Percentiles rank a stretch among this genome's conserved stretches.
Conservation (phyloP, 139 green algal genomes). For the Chlamydomonas eustigma region DNA sequence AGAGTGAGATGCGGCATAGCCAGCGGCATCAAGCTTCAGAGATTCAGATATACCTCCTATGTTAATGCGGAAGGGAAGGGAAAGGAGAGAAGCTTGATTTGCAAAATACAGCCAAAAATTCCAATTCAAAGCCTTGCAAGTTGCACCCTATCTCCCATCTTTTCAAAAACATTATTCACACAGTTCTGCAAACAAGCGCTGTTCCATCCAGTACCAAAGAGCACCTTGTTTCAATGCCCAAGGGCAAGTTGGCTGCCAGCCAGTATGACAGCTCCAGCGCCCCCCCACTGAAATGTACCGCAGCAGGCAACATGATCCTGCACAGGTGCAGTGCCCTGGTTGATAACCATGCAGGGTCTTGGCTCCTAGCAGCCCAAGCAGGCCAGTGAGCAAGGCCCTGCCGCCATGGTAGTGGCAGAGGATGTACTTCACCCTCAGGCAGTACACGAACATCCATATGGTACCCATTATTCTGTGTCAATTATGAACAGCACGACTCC, state of each 20-base stretch:
- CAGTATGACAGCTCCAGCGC: constrained; percentile 6
- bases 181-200: neutral
- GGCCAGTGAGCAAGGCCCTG: neutral
- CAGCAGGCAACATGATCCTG: neutral
- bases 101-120: neutral
- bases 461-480: too few relatives aligned
- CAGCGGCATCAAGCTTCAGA: neutral
- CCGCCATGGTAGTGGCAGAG: neutral
- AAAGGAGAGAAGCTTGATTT: neutral
- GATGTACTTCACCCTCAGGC: neutral
- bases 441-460: constrained; percentile 3
- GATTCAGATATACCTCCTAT: neutral
- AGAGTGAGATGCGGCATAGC: neutral
- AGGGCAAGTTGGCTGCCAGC: constrained; percentile 11
- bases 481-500: too few relatives aligned
- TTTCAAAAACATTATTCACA: neutral
- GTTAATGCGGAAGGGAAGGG: neutral
- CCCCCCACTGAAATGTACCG: neutral
- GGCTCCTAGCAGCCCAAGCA: neutral
- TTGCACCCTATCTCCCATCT: neutral
- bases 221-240: neutral
- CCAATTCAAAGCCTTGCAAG: too few relatives aligned
- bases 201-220: neutral
- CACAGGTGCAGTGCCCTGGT: neutral
- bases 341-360: neutral